phyloP scores from a whole-genome alignment of 352 stramenopile genomes.

The Pythium sp. region DNA sequence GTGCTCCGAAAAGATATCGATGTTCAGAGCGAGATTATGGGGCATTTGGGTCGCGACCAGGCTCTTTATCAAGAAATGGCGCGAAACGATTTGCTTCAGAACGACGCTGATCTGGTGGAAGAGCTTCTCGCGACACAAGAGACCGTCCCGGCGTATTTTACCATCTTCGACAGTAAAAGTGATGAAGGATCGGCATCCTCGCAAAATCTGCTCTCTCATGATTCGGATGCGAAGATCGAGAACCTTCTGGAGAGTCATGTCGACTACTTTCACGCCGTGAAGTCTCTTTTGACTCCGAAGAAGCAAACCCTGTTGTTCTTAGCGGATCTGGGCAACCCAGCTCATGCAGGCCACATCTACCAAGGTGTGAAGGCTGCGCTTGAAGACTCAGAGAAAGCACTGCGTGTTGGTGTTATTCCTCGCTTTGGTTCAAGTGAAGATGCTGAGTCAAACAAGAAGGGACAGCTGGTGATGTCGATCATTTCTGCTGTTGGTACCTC shows the following conservation, averaged over 20 bases:
- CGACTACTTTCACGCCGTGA: constrained; percentile 54
- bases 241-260: constrained; percentile 41
- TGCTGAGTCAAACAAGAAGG: constrained; percentile 11
- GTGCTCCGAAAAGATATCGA: constrained; percentile 67
- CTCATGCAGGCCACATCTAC: constrained; percentile 56
- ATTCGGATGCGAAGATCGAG: constrained; percentile 60
- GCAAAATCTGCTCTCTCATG: constrained; percentile 55
- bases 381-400: constrained; percentile 58
- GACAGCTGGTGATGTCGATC: constrained; percentile 41
- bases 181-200: constrained; percentile 5
- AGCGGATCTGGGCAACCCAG: constrained; percentile 45
- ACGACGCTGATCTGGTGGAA: constrained; percentile 68
- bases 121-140: constrained; percentile 59
- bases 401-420: constrained; percentile 63
- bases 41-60: constrained; percentile 79
- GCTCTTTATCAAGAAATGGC: constrained; percentile 67
- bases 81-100: constrained; percentile 40
- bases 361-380: constrained; percentile 57
- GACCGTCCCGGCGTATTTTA: constrained; percentile 65
- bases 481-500: constrained; percentile 49
- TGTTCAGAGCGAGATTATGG: constrained; percentile 74
- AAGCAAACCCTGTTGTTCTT: constrained; percentile 73
- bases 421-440: constrained; percentile 18
- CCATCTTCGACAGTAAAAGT: constrained; percentile 40
- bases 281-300: constrained; percentile 48